These are phyloP conservation scores for Saccharomycopsis crataegensis DNA, from an alignment of 1,139 yeast genomes.

Conservation along the genomic window DNA sequence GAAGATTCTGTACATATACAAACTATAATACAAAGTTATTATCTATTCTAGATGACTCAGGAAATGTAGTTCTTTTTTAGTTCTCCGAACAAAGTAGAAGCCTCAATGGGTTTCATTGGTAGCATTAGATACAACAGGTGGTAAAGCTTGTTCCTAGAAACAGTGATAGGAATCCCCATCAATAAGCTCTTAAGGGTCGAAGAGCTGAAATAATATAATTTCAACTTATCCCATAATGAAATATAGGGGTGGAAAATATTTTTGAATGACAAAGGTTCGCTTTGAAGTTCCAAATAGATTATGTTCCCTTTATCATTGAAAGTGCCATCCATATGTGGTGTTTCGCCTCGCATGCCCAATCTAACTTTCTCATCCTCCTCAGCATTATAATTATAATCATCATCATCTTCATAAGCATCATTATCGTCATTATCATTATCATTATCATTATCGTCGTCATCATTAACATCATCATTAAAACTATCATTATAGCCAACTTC, in stretches of 20 bases:
- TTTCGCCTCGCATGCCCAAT: no score
- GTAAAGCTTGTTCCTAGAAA: constrained; percentile 40
- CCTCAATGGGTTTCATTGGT: constrained; percentile 34
- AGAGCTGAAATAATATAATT: constrained; percentile 36
- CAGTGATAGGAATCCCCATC: constrained; percentile 39
- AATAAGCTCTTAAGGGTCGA: constrained; percentile 33
- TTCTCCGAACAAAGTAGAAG: constrained; percentile 25
- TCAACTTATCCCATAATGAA: constrained; percentile 34
- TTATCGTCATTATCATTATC: not conserved
- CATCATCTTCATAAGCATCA: no score
- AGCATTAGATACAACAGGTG: constrained; percentile 42
- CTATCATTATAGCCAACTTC: not conserved
- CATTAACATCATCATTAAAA: not conserved
- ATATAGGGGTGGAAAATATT: constrained; percentile 44
- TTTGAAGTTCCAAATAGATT: constrained; percentile 30
- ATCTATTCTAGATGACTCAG: not conserved
- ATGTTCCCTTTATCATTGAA: constrained; percentile 18
- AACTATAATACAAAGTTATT: not conserved
- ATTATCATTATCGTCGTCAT: not conserved
- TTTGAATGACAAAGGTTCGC: constrained; percentile 37
- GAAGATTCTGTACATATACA: not conserved
- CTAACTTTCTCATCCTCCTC: not conserved
- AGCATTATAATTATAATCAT: not conserved
- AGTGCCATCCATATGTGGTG: not conserved
- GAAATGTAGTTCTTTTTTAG: constrained; percentile 19